Percentiles rank a stretch among this genome's conserved stretches.
Evolutionary conservation across 106 monocot genomes (phyloP).

Genomic region (Narthecium ossifragum): DNA sequence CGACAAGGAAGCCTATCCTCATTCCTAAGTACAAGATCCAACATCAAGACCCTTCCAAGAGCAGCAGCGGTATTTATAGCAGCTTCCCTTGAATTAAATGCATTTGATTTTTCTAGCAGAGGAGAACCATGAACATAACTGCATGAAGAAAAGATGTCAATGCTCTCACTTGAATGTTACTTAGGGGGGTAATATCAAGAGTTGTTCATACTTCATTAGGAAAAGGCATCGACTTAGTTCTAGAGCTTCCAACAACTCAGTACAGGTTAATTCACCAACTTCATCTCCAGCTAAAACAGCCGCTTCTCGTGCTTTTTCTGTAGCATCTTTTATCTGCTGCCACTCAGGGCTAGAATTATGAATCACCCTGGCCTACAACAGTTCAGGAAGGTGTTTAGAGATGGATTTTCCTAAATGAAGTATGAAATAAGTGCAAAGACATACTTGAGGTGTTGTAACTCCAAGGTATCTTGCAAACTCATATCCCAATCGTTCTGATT

Average conservation of each 20-base stretch:
- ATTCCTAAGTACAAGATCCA: slow-evolving; percentile 88
- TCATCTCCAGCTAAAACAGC: slow-evolving; percentile 51
- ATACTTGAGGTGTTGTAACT: slow-evolving; percentile 75
- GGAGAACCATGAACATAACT: slow-evolving; percentile 94
- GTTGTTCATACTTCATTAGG: slow-evolving; percentile 68
- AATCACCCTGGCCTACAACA: slow-evolving; percentile 65
- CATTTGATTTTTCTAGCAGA: slow-evolving; percentile 49
- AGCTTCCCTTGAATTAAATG: slow-evolving; percentile 52
- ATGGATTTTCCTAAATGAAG: neutral
- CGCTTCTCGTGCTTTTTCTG: slow-evolving; percentile 64
- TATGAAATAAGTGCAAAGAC: neutral
- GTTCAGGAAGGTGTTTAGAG: neutral
- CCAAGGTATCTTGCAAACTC: slow-evolving; percentile 87
- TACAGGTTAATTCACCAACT: slow-evolving; percentile 73
- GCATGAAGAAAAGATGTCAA: slow-evolving; percentile 9
- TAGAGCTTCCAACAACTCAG: slow-evolving; percentile 90
- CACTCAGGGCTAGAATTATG: slow-evolving; percentile 69
- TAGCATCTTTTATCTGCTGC: slow-evolving; percentile 72
- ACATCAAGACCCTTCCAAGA: slow-evolving; percentile 66
- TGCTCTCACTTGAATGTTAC: neutral
- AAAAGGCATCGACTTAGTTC: slow-evolving; percentile 84
- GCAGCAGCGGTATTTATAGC: slow-evolving; percentile 45
- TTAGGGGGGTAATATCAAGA: neutral
- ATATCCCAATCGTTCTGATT: slow-evolving; percentile 92
- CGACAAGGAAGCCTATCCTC: slow-evolving; percentile 87